Base-by-base conservation (phyloP, 768 basidiomycete species). In the Udeniomyces megalosporus region DNA sequence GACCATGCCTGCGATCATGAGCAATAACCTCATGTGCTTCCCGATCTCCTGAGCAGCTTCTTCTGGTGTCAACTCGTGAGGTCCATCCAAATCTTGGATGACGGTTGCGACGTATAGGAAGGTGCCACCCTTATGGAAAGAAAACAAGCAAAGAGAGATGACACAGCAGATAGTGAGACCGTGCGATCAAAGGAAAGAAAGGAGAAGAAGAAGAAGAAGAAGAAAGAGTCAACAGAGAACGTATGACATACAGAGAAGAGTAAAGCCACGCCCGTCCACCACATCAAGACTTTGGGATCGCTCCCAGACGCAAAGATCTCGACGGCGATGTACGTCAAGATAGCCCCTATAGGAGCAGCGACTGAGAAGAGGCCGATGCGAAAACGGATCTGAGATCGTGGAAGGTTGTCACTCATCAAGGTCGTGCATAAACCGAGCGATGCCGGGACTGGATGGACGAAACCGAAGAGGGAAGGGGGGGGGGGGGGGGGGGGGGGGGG, bases 31-130 rank as follows among this genome's bases (percentile, higher is more conserved):
- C 29, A 73, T 64, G 35, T 69, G 69, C 53, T 78, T 77, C 14
- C 75, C 72, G 47, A 83, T 17, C 17, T 42, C 38, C 38, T 42
- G 72, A 47, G 46, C 53, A 31, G 8, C 34, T 2, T 49, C 60
- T n/a, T 78, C 79, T 26, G 76, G 75, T 24, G 38, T 61, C 10
- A 76, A 62, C 4, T 67, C 62, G 65, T 67, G 75, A 44, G 70
- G 73, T 31, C 58, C 72, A 57, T 78, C 77, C 20, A 79, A 76
- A 34, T 70, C 57, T 61, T 84, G 70, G 57, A 71, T 68, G 29
- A 69, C 69, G 45, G 88, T 84, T 1, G 90, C 90, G 10, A 96
- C 92, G 70, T 93, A 95, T 44, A 96, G 77, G 75, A 95, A 95
- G 3, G 88, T 90, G 10, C 91, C 91, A 49, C 88, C 91, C 88